Conservation (phyloP, 108 stramenopile genomes). For the Nitzschia sp. region DNA sequence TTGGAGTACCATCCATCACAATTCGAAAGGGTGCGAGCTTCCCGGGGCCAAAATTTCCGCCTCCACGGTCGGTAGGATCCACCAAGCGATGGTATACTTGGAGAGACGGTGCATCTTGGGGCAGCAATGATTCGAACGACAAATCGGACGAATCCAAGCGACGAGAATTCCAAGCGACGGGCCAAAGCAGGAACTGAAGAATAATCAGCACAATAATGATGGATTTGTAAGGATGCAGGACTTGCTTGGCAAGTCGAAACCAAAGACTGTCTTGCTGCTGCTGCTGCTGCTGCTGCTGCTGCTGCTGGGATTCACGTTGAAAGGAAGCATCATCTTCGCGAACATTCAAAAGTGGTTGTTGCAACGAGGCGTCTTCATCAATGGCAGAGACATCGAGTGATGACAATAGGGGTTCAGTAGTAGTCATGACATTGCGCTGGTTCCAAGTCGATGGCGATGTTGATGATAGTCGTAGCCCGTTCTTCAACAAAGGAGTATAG, state of each 20-base stretch:
- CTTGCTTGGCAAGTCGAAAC: background rate
- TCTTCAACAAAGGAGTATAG: conserved; percentile 8
- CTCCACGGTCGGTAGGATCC: background rate
- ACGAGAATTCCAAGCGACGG: conserved; percentile 8
- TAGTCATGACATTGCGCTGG: background rate
- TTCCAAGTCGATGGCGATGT: background rate
- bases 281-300: background rate
- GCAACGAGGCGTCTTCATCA: background rate
- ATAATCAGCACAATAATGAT: conserved; percentile 19
- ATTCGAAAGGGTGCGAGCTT: conserved; percentile 31
- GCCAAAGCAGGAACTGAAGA: conserved; percentile 13
- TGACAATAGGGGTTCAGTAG: background rate
- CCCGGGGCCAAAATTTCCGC: conserved; percentile 21
- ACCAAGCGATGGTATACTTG: conserved; percentile 16
- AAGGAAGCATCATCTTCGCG: background rate
- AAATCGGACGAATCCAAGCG: conserved; percentile 16
- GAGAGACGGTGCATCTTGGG: conserved; percentile 5
- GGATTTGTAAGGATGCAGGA: conserved; percentile 27
- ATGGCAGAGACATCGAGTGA: background rate
- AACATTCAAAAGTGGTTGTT: background rate
- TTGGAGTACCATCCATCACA: conserved; percentile 29
- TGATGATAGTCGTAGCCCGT: background rate
- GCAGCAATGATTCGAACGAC: conserved; percentile 29
- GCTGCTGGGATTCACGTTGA: background rate
- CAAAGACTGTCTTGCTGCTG: conserved; percentile 6